A percentile compares a stretch with the other conserved stretches of the same genome.
Evolutionary conservation across 2,329 filamentous ascomycete genomes (phyloP).

Genomic region (Sporothrix inflata): DNA sequence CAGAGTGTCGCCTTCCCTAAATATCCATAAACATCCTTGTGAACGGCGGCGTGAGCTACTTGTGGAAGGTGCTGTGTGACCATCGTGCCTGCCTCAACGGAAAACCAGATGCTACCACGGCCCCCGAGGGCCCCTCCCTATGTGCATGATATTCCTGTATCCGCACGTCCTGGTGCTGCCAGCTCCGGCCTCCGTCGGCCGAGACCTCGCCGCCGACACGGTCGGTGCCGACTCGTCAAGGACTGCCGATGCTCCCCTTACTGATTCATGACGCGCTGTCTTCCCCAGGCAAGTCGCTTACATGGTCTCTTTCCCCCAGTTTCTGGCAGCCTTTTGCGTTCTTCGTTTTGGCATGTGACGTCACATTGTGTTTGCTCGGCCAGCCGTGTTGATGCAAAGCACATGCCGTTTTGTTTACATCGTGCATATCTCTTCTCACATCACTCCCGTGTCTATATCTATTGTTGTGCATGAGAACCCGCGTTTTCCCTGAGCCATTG

Average conservation of each 20-base stretch:
- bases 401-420: background rate
- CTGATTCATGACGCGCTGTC: background rate
- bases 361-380: background rate
- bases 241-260: conserved; percentile 15
- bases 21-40: conserved; percentile 4
- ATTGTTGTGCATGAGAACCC: conserved; percentile 12
- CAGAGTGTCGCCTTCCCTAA: conserved; percentile 11
- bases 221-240: conserved; percentile 26
- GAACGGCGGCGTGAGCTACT: background rate
- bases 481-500: background rate
- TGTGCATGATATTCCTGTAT: background rate
- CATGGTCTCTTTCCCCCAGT: background rate
- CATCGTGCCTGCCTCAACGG: background rate
- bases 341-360: conserved; percentile 14
- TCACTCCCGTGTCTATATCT: conserved; percentile 1
- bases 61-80: conserved; percentile 15
- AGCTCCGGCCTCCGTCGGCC: conserved; percentile 25
- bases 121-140: background rate
- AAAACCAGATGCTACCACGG: conserved; percentile 1
- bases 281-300: background rate
- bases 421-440: background rate
- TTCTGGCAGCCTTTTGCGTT: background rate
- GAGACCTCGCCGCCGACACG: conserved; percentile 23
- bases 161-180: background rate
- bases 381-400: background rate